Evolutionary conservation across 2,329 filamentous ascomycete species (phyloP).

Genomic region (Alternaria hordeiaustralica): DNA sequence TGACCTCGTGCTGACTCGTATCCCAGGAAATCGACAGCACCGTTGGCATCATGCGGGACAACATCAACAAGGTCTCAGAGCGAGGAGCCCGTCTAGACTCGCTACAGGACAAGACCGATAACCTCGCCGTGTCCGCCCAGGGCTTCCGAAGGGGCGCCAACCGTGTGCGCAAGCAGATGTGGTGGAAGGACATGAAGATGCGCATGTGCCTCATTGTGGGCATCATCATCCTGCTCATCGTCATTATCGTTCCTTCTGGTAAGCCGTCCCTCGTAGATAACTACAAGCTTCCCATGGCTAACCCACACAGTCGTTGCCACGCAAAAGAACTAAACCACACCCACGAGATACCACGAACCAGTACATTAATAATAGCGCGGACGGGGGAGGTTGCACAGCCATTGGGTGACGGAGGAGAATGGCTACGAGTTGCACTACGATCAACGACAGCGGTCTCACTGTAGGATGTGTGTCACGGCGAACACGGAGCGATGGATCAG

Average conservation of each 20-base stretch:
- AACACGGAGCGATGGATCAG: slow-evolving; percentile 44
- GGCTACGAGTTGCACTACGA: slow-evolving; percentile 34
- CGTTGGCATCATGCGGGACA: slow-evolving; percentile 93
- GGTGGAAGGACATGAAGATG: slow-evolving; percentile 99
- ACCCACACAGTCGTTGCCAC: slow-evolving; percentile 36
- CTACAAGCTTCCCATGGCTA: slow-evolving; percentile 4
- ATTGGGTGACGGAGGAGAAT: slow-evolving; percentile 20
- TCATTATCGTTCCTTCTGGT: slow-evolving; percentile 96
- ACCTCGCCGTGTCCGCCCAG: slow-evolving; percentile 89
- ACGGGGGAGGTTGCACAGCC: slow-evolving; percentile 30
- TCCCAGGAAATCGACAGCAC: slow-evolving; percentile 94
- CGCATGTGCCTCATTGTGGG: slow-evolving; percentile 92
- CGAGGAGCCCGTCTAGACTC: slow-evolving; percentile 88
- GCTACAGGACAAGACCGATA: slow-evolving; percentile 91
- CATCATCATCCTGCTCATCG: slow-evolving; percentile 86
- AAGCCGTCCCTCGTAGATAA: slow-evolving; percentile 49
- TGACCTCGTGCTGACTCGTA: slow-evolving; percentile 19
- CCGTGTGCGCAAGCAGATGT: slow-evolving; percentile 92
- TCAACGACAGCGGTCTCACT: slow-evolving; percentile 32
- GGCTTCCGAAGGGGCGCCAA: slow-evolving; percentile 97
- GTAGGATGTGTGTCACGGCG: slow-evolving; percentile 45
- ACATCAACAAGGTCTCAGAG: slow-evolving; percentile 95
- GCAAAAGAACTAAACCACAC: slow-evolving; percentile 27
- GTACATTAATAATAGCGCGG: slow-evolving; percentile 40
- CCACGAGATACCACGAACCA: slow-evolving; percentile 37